Conservation (phyloP, 2,329 filamentous ascomycete genomes). For the Leptosphaerulina australis region DNA sequence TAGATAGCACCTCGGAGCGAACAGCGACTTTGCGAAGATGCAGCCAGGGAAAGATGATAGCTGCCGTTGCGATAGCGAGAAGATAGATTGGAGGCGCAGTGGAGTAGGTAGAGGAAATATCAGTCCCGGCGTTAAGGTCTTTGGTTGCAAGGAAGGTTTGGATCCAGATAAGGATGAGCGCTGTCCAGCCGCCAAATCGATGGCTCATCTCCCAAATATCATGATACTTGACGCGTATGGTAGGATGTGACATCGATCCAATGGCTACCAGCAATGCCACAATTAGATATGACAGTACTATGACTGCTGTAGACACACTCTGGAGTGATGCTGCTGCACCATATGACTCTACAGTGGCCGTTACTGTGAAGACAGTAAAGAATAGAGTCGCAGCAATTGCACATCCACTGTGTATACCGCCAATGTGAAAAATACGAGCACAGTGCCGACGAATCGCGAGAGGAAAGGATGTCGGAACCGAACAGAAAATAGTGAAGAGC, state of each 20-base stretch:
- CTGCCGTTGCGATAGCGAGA: conserved; percentile 67
- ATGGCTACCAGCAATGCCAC: conserved; percentile 40
- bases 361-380: conserved; percentile 53
- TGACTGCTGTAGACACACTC: conserved; percentile 20
- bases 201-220: conserved; percentile 46
- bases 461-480: conserved; percentile 39
- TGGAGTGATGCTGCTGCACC: conserved; percentile 19
- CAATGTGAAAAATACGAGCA: conserved; percentile 46
- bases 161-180: conserved; percentile 46
- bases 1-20: conserved; percentile 70
- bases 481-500: conserved; percentile 46
- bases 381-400: conserved; percentile 48
- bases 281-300: conserved; percentile 42
- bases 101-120: conserved; percentile 33
- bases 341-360: conserved; percentile 40
- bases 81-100: conserved; percentile 66
- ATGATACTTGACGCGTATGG: conserved; percentile 41
- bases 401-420: conserved; percentile 47
- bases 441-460: conserved; percentile 42
- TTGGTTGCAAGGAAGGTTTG: conserved; percentile 36
- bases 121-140: conserved; percentile 27
- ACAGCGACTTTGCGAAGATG: conserved; percentile 72
- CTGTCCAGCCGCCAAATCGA: conserved; percentile 48
- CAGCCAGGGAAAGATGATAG: conserved; percentile 76
- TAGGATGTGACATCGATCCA: conserved; percentile 39